phyloP scores from a whole-genome alignment of 1,139 yeast genomes.

The Suhomyces bokatorum region DNA sequence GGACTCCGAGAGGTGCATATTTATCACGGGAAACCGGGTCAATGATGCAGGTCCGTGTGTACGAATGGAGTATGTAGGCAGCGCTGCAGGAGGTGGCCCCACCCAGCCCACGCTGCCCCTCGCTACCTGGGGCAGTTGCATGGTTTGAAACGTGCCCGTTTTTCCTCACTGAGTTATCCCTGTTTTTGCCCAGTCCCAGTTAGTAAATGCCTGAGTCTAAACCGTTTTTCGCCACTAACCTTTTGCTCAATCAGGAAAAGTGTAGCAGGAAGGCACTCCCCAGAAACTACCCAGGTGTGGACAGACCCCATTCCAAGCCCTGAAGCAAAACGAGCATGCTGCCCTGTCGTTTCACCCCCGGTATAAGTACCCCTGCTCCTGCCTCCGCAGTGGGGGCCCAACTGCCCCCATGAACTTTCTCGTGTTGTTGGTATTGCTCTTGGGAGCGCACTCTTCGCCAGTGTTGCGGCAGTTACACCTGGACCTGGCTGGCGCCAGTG shows the following conservation, averaged over 20 bases:
- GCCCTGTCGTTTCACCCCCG: too few relatives aligned
- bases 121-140: background rate
- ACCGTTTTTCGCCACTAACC: background rate
- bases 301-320: too few relatives aligned
- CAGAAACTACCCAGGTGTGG: too few relatives aligned
- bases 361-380: background rate
- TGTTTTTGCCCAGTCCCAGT: too few relatives aligned
- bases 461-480: background rate
- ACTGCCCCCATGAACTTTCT: background rate
- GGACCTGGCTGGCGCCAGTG: background rate
- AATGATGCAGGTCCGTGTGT: too few relatives aligned
- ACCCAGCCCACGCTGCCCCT: background rate
- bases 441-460: background rate
- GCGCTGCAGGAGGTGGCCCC: too few relatives aligned
- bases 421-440: background rate
- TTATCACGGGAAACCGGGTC: too few relatives aligned
- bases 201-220: too few relatives aligned
- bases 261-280: background rate
- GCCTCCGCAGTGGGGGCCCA: background rate
- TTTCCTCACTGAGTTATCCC: conserved; percentile 1
- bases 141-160: conserved; percentile 1
- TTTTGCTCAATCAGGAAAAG: background rate
- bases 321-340: too few relatives aligned
- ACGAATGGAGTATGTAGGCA: too few relatives aligned
- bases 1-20: too few relatives aligned